Conservation (phyloP, 495 filamentous ascomycete genomes). For the Mycothermus thermophilus region DNA sequence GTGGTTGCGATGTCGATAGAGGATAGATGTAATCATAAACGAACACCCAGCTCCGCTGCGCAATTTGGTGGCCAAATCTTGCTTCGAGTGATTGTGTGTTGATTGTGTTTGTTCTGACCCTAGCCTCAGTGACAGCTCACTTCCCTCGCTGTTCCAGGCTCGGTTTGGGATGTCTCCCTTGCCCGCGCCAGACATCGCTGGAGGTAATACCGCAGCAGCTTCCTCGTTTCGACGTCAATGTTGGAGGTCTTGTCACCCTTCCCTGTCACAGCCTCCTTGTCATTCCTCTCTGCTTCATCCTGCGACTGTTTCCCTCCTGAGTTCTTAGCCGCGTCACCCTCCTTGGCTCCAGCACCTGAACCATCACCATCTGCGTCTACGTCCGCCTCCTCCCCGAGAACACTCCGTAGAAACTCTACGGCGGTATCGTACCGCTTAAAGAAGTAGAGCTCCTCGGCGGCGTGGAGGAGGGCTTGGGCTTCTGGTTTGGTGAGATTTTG, state of each 20-base stretch:
- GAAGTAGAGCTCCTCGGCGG: conserved; percentile 45
- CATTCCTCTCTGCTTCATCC: no score
- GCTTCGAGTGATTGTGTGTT: no score
- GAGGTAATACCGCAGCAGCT: conserved; percentile 23
- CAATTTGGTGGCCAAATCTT: no score
- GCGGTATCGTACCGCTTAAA: conserved; percentile 34
- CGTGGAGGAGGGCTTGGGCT: conserved; percentile 36
- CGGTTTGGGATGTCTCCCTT: no score
- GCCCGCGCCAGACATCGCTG: conserved; percentile 18
- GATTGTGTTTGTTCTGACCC: no score
- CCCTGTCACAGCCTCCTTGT: no score
- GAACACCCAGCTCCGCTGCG: no score
- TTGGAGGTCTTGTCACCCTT: no score
- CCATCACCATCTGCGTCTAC: not conserved
- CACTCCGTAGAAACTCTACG: conserved; percentile 16
- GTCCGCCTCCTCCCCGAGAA: conserved; percentile 13
- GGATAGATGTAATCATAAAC: conserved; percentile 2
- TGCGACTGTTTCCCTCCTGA: conserved; percentile 1
- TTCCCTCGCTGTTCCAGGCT: no score
- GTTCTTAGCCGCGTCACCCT: conserved; percentile 11
- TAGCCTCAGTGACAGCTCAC: no score
- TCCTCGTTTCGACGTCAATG: conserved; percentile 26
- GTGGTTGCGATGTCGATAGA: conserved; percentile 1
- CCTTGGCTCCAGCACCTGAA: not conserved
- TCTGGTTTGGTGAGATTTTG: conserved; percentile 25